Evolutionary conservation across 176 grass and related monocot species (phyloP).

Genomic region (Oryza australiensis): DNA sequence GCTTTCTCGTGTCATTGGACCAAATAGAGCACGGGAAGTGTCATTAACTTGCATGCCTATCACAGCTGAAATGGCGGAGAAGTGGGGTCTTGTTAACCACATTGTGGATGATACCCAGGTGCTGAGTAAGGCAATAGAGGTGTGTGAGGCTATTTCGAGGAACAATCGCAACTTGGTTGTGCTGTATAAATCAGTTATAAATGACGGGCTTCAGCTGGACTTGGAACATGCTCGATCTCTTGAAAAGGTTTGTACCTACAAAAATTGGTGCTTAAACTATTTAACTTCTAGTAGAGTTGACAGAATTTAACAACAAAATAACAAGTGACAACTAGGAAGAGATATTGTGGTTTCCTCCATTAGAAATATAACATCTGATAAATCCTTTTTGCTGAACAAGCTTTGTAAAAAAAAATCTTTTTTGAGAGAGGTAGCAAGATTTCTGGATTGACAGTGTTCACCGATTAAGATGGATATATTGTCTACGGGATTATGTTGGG

Average conservation of each 20-base stretch:
- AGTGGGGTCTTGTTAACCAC: constrained; percentile 88
- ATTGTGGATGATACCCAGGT: constrained; percentile 68
- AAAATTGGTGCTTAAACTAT: constrained; percentile 8
- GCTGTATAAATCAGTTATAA: constrained; percentile 86
- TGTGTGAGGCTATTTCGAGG: constrained; percentile 58
- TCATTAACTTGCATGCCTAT: constrained; percentile 72
- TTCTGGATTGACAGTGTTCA: neutral
- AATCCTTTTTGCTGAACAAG: neutral
- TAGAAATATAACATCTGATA: neutral
- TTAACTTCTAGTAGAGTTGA: neutral
- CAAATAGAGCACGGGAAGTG: constrained; percentile 78
- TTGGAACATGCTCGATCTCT: constrained; percentile 61
- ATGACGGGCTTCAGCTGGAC: constrained; percentile 82
- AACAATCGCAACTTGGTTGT: constrained; percentile 75
- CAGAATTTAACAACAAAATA: neutral
- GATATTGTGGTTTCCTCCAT: neutral
- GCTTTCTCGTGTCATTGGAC: constrained; percentile 80
- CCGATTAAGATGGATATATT: constrained; percentile 1
- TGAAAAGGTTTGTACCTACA: constrained; percentile 60
- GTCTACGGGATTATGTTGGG: neutral
- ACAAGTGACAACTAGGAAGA: neutral
- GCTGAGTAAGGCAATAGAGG: constrained; percentile 69
- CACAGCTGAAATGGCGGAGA: constrained; percentile 77
- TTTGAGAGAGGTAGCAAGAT: neutral
- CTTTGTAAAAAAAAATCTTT: neutral